Percentiles rank a stretch among this genome's conserved stretches.
Conservation (phyloP, 2,329 filamentous ascomycete species). For the Calonectria pseudoreteaudii region DNA sequence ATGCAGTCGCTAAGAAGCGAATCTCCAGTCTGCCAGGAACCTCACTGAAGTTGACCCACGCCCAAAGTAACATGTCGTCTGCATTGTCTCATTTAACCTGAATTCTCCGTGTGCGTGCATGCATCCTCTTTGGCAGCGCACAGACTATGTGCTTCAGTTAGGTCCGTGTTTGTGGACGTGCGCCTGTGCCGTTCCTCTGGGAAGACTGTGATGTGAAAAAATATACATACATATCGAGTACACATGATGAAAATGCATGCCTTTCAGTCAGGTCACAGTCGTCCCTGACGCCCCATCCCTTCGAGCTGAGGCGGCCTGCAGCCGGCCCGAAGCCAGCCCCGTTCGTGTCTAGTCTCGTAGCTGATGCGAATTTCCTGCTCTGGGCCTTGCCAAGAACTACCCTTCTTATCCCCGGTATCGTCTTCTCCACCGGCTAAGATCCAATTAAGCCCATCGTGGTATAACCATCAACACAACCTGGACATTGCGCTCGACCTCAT, state of each 20-base stretch:
- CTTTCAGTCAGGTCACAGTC: neutral
- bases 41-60: conserved; percentile 5
- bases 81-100: conserved; percentile 18
- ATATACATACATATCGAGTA: conserved; percentile 2
- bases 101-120: neutral
- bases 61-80: conserved; percentile 9
- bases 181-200: neutral
- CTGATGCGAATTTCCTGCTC: neutral
- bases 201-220: neutral
- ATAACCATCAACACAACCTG: neutral
- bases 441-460: neutral
- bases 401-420: neutral
- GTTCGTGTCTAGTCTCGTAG: neutral
- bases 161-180: neutral
- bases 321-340: neutral
- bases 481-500: neutral
- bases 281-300: neutral
- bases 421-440: conserved; percentile 1
- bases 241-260: neutral
- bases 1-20: neutral
- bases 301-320: neutral
- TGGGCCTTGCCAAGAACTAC: neutral
- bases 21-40: neutral
- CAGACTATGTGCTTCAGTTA: conserved; percentile 2
- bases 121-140: conserved; percentile 5